Percentiles rank a stretch among this genome's conserved stretches.
Evolutionary conservation across 1,284 basidiomycete genomes (phyloP).

Genomic region (Cutaneotrichosporon sp.): DNA sequence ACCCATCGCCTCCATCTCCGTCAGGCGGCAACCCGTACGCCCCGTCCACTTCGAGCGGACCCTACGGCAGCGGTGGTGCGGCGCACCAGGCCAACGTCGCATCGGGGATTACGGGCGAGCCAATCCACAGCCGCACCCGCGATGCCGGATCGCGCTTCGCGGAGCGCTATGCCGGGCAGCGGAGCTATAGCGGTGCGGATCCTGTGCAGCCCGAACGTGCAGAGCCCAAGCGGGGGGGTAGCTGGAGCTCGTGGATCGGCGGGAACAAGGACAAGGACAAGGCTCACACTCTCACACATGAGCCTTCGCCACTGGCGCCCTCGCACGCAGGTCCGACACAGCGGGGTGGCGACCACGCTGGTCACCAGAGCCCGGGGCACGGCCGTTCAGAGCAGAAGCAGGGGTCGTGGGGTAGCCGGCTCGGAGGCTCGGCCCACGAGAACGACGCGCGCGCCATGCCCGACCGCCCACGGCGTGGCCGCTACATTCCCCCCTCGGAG

Average conservation of each 20-base stretch:
- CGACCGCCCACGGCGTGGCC: conserved; percentile 1
- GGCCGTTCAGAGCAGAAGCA: background rate
- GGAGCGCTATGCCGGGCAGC: background rate
- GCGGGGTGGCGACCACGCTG: no score
- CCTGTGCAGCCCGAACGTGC: background rate
- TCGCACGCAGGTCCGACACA: no score
- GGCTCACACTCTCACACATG: background rate
- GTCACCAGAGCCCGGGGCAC: no score
- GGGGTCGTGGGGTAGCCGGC: background rate
- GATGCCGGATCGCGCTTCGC: background rate
- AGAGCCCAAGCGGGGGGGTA: background rate
- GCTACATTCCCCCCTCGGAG: conserved; percentile 17
- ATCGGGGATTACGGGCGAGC: background rate
- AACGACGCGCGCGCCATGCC: background rate
- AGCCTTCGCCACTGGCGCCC: background rate
- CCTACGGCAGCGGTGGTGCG: background rate
- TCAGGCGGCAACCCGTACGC: background rate
- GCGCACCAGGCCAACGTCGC: background rate
- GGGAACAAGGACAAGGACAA: background rate
- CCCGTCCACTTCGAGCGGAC: background rate
- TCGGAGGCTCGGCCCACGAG: background rate
- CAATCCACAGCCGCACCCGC: background rate
- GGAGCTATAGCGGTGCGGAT: background rate
- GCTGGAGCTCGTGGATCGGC: conserved; percentile 2
- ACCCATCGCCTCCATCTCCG: background rate